Base-by-base conservation (phyloP, 2,329 filamentous ascomycete species). In the Cladosporium sp. region DNA sequence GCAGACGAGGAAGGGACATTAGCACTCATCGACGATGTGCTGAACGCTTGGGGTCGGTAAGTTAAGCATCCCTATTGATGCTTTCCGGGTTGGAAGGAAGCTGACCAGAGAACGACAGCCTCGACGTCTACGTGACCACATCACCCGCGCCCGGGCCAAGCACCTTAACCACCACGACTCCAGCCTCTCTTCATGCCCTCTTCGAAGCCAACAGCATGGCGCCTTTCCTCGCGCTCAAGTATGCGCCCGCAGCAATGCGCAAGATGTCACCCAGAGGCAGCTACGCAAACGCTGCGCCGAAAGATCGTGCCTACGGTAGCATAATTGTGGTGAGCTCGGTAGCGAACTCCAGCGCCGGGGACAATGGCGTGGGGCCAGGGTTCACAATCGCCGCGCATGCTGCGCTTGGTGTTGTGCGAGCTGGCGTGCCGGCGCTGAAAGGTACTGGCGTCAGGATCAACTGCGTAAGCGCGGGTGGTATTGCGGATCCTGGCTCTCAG, bases 171-270 rank as follows among this genome's bases (percentile, higher is more conserved):
- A 80, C 80, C 15, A 89, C 86, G 1, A 85, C 84, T 0, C 84
- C 86, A 0, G 76, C 78, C 12, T 85, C 87, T 71, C 77, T 89
- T 15, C 81, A 83, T 72, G 83, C 82, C 57, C 84, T 84, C 68
- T 88, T 88, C 74, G 85, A 88, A 71, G 84, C 85, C 2, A 87
- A 88, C 71, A 82, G 81, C 47, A 82, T 88, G 76, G 85, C 86
- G 7, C 86, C 87, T 2, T 89, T 89, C 79, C 88, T 87, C 70
- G 87, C 86, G 1, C 79, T 89, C 68, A 89, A 89, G 74, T 88
- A 88, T 71, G 86, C 86, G 0, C 86, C 87, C 0, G 83, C 86
- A 2, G 87, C 87, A 1, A 89, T 89, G 87, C 81, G 78, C 21
- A 89, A 89, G 73, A 82, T 83, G 7, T 84, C 84, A 0, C 79